Evolutionary conservation across 2,329 filamentous ascomycete species (phyloP).

Genomic region (Apiospora arundinis): DNA sequence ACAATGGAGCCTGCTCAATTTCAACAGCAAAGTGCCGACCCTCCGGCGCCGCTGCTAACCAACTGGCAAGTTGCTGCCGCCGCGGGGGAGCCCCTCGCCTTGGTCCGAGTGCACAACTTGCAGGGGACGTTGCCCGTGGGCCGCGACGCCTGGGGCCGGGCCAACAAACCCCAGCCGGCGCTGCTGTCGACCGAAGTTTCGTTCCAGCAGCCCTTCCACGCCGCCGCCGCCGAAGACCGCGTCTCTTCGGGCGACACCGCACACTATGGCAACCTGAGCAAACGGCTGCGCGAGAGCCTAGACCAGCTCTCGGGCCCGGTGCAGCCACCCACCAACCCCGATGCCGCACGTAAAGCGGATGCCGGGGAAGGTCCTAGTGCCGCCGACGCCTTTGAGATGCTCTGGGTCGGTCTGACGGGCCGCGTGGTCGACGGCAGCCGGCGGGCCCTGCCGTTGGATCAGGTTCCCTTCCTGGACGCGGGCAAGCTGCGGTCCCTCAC

Average conservation of each 20-base stretch:
- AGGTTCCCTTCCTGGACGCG: conserved; percentile 43
- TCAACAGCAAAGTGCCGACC: conserved; percentile 30
- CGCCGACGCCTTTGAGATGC: conserved; percentile 43
- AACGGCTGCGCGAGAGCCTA: conserved; percentile 62
- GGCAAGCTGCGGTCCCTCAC: conserved; percentile 52
- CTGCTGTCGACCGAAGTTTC: conserved; percentile 65
- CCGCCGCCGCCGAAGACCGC: conserved; percentile 63
- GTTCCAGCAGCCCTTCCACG: conserved; percentile 61
- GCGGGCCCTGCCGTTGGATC: conserved; percentile 37
- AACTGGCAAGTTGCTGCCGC: conserved; percentile 46
- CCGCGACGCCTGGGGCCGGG: conserved; percentile 72
- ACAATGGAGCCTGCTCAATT: conserved; percentile 25
- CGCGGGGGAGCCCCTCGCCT: conserved; percentile 54
- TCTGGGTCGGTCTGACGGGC: conserved; percentile 48
- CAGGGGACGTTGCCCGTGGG: conserved; percentile 61
- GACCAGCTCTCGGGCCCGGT: conserved; percentile 33
- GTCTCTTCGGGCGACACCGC: conserved; percentile 71
- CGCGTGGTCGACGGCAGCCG: conserved; percentile 40
- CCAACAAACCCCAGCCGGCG: conserved; percentile 64
- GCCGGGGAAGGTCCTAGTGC: conserved; percentile 29
- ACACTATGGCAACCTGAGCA: conserved; percentile 76
- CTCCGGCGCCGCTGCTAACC: conserved; percentile 42
- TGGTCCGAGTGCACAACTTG: conserved; percentile 68
- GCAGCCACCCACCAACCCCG: conserved; percentile 14
- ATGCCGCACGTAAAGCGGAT: conserved; percentile 25